These are phyloP conservation scores for Sugiyamaella chiloensis DNA, from an alignment of 805 yeast species.

Conservation along the genomic window DNA sequence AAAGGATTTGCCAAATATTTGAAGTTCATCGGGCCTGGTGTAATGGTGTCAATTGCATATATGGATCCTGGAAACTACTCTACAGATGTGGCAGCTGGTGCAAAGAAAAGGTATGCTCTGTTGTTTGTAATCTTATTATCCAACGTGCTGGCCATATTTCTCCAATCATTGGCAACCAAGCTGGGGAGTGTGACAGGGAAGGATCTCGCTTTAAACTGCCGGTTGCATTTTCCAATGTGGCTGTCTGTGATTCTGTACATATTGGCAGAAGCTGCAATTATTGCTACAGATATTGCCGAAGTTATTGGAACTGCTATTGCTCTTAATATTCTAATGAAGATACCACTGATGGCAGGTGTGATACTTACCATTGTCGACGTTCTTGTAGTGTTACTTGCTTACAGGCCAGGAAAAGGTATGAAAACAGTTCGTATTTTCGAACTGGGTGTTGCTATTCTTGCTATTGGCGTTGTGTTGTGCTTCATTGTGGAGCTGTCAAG, in stretches of 20 bases:
- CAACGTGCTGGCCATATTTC: slow-evolving; percentile 79
- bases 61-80: slow-evolving; percentile 98
- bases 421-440: slow-evolving; percentile 76
- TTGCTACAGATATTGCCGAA: slow-evolving; percentile 95
- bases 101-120: slow-evolving; percentile 75
- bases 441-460: slow-evolving; percentile 71
- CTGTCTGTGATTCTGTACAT: slow-evolving; percentile 53
- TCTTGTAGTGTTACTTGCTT: slow-evolving; percentile 78
- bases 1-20: slow-evolving; percentile 48
- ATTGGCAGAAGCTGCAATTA: slow-evolving; percentile 84
- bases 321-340: slow-evolving; percentile 70
- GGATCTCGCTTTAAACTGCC: slow-evolving; percentile 85
- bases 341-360: slow-evolving; percentile 84
- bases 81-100: slow-evolving; percentile 92
- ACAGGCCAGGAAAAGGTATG: slow-evolving; percentile 82
- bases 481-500: slow-evolving; percentile 74
- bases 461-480: slow-evolving; percentile 79
- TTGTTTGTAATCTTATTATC: slow-evolving; percentile 75
- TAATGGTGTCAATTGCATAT: slow-evolving; percentile 92
- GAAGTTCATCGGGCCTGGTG: slow-evolving; percentile 86
- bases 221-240: slow-evolving; percentile 63
- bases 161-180: slow-evolving; percentile 81
- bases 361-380: slow-evolving; percentile 83
- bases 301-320: slow-evolving; percentile 98
- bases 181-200: slow-evolving; percentile 92